These are phyloP conservation scores for Amoebophrya sp. DNA, from an alignment of 169 alveolate genomes.

Conservation along the genomic window DNA sequence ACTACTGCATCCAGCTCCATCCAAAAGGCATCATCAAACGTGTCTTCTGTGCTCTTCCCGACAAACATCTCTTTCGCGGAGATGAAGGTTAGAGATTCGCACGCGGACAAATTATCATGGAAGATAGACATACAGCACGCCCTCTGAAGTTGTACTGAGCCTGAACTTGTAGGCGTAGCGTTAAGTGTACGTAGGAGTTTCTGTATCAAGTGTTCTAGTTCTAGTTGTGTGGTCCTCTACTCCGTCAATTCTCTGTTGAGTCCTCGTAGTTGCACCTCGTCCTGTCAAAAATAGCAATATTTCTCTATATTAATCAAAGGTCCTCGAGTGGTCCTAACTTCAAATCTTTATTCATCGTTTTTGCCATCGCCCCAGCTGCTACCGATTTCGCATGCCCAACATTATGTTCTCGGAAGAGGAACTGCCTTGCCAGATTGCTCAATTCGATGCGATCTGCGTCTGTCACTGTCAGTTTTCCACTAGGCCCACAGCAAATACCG, in stretches of 20 bases:
- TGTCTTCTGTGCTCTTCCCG: slow-evolving; percentile 88
- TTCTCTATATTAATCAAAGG: no score
- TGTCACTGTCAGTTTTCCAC: slow-evolving; percentile 79
- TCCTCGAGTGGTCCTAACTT: background rate
- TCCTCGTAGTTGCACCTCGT: slow-evolving; percentile 34
- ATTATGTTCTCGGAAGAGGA: slow-evolving; percentile 74
- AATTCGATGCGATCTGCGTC: slow-evolving; percentile 96
- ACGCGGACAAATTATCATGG: slow-evolving; percentile 35
- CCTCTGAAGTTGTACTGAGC: background rate
- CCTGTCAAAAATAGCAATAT: background rate
- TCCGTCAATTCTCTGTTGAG: background rate
- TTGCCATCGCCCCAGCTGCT: slow-evolving; percentile 37
- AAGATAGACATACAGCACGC: background rate
- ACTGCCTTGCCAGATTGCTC: slow-evolving; percentile 93
- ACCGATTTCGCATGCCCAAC: slow-evolving; percentile 54
- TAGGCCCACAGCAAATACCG: slow-evolving; percentile 82
- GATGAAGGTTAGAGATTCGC: slow-evolving; percentile 11
- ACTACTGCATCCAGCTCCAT: slow-evolving; percentile 78
- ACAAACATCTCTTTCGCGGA: slow-evolving; percentile 68
- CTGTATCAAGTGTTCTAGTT: background rate
- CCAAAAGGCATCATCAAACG: slow-evolving; percentile 95
- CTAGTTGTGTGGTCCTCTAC: background rate
- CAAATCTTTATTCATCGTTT: slow-evolving; percentile 3
- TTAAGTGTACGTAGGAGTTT: background rate
- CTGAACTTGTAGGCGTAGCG: background rate